phyloP scores from a whole-genome alignment of 2,329 filamentous ascomycete genomes.

The Talaromyces verruculosus region DNA sequence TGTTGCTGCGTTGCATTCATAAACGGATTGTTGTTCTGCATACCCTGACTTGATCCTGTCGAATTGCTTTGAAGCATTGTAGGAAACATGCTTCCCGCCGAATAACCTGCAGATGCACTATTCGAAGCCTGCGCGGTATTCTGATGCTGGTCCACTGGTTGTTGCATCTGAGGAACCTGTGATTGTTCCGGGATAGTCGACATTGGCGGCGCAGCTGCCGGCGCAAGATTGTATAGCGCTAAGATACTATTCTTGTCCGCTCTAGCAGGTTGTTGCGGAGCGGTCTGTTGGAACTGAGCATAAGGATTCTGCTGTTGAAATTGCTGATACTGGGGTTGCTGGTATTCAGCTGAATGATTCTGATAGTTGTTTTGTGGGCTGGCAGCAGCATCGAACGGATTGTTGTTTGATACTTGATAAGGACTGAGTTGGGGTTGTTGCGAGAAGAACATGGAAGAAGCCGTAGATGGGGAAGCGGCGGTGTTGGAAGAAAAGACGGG shows the following conservation, averaged over 20 bases:
- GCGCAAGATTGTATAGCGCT: conserved; percentile 48
- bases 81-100: conserved; percentile 27
- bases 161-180: conserved; percentile 27
- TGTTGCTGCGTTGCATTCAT: conserved; percentile 4
- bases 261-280: conserved; percentile 43
- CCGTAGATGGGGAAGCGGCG: conserved; percentile 28
- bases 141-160: conserved; percentile 22
- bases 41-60: conserved; percentile 29
- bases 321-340: conserved; percentile 25
- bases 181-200: conserved; percentile 38
- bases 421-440: conserved; percentile 28
- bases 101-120: conserved; percentile 27
- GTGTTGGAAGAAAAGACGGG: conserved; percentile 29
- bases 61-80: conserved; percentile 30
- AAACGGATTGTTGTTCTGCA: conserved; percentile 5
- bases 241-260: conserved; percentile 51
- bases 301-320: conserved; percentile 26
- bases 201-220: conserved; percentile 30
- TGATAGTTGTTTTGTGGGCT: conserved; percentile 29
- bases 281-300: conserved; percentile 27
- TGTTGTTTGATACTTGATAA: conserved; percentile 27
- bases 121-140: conserved; percentile 25
- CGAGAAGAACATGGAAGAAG: conserved; percentile 31
- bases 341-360: conserved; percentile 28
- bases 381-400: conserved; percentile 37